A percentile compares a stretch with the other conserved stretches of the same genome.
These are phyloP conservation scores for Talaromyces thailandensis DNA, from an alignment of 495 filamentous ascomycete species.

Conservation along the genomic window DNA sequence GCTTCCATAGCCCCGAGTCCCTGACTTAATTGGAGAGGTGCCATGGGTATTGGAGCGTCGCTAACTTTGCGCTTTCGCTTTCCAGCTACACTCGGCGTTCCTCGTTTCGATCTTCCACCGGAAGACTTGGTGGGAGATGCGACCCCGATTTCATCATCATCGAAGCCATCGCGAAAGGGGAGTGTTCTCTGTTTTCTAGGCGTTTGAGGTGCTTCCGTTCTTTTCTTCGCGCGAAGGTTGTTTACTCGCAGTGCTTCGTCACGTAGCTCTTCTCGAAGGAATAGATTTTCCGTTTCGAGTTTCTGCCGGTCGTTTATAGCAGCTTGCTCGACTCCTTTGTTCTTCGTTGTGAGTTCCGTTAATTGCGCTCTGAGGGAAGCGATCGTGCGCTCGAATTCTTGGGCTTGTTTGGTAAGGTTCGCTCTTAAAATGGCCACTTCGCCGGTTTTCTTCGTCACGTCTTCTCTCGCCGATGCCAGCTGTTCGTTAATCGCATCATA, in stretches of 20 bases:
- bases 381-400: slow-evolving; percentile 48
- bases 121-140: slow-evolving; percentile 46
- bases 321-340: slow-evolving; percentile 48
- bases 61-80: slow-evolving; percentile 55
- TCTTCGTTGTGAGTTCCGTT: slow-evolving; percentile 44
- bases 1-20: slow-evolving; percentile 6
- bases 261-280: slow-evolving; percentile 55
- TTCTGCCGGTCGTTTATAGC: slow-evolving; percentile 47
- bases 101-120: slow-evolving; percentile 38
- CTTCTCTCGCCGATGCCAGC: slow-evolving; percentile 38
- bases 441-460: slow-evolving; percentile 46
- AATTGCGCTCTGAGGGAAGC: slow-evolving; percentile 42
- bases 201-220: slow-evolving; percentile 37
- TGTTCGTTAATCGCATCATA: slow-evolving; percentile 37
- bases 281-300: slow-evolving; percentile 53
- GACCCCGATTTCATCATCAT: slow-evolving; percentile 57
- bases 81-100: slow-evolving; percentile 47
- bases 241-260: slow-evolving; percentile 45
- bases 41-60: slow-evolving; percentile 39
- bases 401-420: slow-evolving; percentile 44
- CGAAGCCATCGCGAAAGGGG: slow-evolving; percentile 61
- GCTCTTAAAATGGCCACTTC: slow-evolving; percentile 62
- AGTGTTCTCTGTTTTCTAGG: slow-evolving; percentile 49
- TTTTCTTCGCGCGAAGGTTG: slow-evolving; percentile 35
- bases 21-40: slow-evolving; percentile 37